Percentiles rank a stretch among this genome's conserved stretches.
Conservation (phyloP, 1,284 basidiomycete genomes). For the Boletus semigastroideus region DNA sequence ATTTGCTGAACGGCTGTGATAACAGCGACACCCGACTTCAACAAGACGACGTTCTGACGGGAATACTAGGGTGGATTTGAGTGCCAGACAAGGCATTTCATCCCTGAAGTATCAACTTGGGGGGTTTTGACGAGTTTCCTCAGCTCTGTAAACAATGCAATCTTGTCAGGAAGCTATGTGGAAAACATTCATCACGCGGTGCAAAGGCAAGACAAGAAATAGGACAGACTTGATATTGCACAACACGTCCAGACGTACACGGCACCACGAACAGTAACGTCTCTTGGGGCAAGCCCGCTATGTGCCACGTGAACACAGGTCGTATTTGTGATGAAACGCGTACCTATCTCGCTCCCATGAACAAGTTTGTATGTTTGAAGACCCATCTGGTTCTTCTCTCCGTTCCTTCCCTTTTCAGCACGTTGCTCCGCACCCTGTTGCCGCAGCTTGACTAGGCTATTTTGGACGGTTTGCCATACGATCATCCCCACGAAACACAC, state of each 20-base stretch:
- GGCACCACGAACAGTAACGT: conserved; percentile 67
- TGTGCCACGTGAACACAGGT: not conserved
- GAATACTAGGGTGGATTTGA: not conserved
- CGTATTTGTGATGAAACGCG: not conserved
- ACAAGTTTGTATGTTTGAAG: conserved; percentile 29
- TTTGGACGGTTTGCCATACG: conserved; percentile 47
- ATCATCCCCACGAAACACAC: conserved; percentile 53
- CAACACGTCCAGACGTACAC: conserved; percentile 67
- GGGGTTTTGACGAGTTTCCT: conserved; percentile 22
- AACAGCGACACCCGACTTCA: not conserved
- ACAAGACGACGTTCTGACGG: not conserved
- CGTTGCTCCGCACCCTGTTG: not conserved
- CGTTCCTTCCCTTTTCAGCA: not conserved
- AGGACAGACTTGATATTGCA: conserved; percentile 53
- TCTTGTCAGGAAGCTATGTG: conserved; percentile 38
- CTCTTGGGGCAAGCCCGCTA: conserved; percentile 33
- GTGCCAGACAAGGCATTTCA: conserved; percentile 5
- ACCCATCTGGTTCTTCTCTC: conserved; percentile 15
- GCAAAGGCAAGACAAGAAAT: not conserved
- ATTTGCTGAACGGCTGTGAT: not conserved
- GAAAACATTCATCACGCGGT: not conserved
- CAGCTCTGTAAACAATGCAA: conserved; percentile 37
- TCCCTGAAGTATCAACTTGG: conserved; percentile 9
- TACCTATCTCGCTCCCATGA: conserved; percentile 11
- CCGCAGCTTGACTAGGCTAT: conserved; percentile 7